These are phyloP conservation scores for Ceratonia siliqua DNA, from an alignment of 306 rosid species.

Conservation along the genomic window DNA sequence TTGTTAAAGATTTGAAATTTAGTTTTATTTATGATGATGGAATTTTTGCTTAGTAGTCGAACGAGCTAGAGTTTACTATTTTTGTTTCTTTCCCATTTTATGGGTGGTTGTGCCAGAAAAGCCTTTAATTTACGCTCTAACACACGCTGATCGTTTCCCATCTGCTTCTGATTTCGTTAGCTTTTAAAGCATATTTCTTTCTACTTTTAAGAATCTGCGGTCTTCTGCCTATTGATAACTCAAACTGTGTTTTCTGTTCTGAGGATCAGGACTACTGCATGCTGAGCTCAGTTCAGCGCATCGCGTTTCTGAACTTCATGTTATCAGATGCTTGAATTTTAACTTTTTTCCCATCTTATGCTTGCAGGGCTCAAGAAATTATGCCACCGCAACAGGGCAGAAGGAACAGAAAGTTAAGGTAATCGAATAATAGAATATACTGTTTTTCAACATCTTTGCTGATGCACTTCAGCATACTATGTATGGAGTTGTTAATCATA, in stretches of 20 bases:
- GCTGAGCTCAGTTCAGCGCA: background rate
- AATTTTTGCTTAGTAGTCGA: background rate
- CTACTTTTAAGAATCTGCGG: slow-evolving; percentile 15
- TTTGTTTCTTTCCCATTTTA: background rate
- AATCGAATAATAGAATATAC: slow-evolving; percentile 39
- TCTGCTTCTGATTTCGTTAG: background rate
- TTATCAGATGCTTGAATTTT: background rate
- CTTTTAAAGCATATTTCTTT: background rate
- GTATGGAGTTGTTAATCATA: background rate
- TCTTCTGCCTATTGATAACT: background rate
- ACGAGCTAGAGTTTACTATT: background rate
- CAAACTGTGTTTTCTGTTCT: background rate
- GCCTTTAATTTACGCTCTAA: background rate
- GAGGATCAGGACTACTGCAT: background rate
- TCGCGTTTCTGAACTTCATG: background rate
- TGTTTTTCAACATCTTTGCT: background rate
- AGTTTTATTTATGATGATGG: background rate
- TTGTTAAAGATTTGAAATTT: background rate
- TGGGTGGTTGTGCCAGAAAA: background rate
- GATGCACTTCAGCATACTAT: background rate
- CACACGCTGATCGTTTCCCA: background rate
- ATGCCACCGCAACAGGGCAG: slow-evolving; percentile 52
- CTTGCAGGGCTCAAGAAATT: slow-evolving; percentile 72
- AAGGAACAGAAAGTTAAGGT: slow-evolving; percentile 69
- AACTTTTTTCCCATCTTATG: slow-evolving; percentile 15